phyloP scores from a whole-genome alignment of 306 rosid species.

The Vigna trinervia region DNA sequence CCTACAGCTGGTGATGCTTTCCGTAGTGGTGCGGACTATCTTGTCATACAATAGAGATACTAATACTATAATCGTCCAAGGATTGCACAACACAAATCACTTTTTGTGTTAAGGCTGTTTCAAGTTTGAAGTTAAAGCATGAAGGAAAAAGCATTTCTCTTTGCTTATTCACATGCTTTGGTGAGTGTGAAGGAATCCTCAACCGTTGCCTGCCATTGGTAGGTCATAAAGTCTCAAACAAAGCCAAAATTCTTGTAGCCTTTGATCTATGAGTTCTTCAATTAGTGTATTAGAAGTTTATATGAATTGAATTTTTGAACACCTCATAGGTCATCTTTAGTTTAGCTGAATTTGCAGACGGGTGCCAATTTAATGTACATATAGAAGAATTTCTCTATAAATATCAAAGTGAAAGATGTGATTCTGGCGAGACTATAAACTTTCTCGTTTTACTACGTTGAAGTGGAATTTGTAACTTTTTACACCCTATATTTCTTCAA shows the following conservation, averaged over 20 bases:
- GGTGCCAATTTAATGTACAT: not conserved
- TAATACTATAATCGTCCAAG: not conserved
- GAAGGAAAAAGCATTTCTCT: not conserved
- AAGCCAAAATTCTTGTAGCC: not conserved
- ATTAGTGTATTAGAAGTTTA: not conserved
- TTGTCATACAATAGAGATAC: constrained; percentile 53
- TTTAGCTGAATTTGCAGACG: not conserved
- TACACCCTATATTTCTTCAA: not conserved
- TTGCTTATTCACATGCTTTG: constrained; percentile 2
- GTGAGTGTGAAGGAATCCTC: not conserved
- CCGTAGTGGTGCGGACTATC: constrained; percentile 43
- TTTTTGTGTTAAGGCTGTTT: not conserved
- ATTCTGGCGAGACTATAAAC: not conserved
- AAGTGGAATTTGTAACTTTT: not conserved
- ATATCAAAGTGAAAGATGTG: constrained; percentile 3
- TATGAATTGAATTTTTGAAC: not conserved
- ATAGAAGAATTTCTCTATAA: not conserved
- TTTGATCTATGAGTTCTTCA: not conserved
- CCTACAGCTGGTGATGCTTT: constrained; percentile 80
- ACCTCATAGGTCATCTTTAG: not conserved
- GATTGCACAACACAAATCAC: constrained; percentile 1
- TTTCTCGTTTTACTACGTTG: not conserved
- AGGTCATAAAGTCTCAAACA: constrained; percentile 2
- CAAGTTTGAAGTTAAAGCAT: constrained; percentile 19
- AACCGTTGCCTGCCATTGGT: not conserved